A percentile compares a stretch with the other conserved stretches of the same genome.
phyloP scores from a whole-genome alignment of 1,284 basidiomycete species.

The Porodaedalea pini region DNA sequence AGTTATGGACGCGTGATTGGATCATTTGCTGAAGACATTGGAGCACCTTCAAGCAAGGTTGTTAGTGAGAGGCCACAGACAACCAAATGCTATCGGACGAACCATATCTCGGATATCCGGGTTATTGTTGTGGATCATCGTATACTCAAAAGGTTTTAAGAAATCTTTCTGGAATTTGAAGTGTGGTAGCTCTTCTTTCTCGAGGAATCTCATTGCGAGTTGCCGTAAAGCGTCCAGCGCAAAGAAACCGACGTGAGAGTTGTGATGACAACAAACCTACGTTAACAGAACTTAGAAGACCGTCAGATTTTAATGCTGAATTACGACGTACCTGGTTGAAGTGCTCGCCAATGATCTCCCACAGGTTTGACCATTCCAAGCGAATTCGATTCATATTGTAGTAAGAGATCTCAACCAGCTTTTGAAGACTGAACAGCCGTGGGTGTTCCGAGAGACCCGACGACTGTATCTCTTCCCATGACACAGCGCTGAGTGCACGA shows the following conservation, averaged over 20 bases:
- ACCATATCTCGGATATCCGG: constrained; percentile 96
- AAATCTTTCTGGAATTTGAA: constrained; percentile 99
- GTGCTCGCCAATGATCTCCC: constrained; percentile 97
- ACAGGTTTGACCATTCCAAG: constrained; percentile 97
- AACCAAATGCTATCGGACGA: not conserved
- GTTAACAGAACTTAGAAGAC: constrained; percentile 12
- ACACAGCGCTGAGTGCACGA: constrained; percentile 92
- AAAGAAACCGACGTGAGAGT: constrained; percentile 95
- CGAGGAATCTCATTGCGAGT: constrained; percentile 96
- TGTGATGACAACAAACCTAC: constrained; percentile 97
- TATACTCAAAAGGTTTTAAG: constrained; percentile 95
- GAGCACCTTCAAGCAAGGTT: constrained; percentile 57
- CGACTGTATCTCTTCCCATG: constrained; percentile 99
- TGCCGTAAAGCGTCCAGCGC: constrained; percentile 97
- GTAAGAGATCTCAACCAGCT: constrained; percentile 98
- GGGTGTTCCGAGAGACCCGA: constrained; percentile 92
- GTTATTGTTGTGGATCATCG: constrained; percentile 95
- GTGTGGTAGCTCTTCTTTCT: constrained; percentile 96
- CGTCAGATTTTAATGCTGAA: not conserved
- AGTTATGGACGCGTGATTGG: constrained; percentile 89
- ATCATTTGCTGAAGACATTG: constrained; percentile 99
- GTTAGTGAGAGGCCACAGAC: constrained; percentile 9
- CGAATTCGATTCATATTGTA: constrained; percentile 99
- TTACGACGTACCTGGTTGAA: constrained; percentile 84
- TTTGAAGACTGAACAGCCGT: constrained; percentile 95